These are phyloP conservation scores for Coemansia sp. DNA, from an alignment of 192 early-diverging fungal species.

Conservation along the genomic window DNA sequence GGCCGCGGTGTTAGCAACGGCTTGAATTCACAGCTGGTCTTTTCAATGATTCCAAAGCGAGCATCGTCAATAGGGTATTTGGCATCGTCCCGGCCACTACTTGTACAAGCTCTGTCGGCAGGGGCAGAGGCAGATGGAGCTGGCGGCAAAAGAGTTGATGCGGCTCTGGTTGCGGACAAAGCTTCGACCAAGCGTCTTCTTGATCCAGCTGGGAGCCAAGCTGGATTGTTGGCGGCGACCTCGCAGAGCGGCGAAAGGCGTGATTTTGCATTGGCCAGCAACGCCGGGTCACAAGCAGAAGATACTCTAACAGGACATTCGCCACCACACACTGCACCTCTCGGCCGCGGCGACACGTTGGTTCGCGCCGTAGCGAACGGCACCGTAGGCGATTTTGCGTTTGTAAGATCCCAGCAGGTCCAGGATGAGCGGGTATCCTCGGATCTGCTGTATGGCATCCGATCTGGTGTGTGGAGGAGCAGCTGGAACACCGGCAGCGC, in stretches of 20 bases:
- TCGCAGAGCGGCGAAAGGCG: background rate
- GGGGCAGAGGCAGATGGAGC: background rate
- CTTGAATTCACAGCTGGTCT: slow-evolving; percentile 67
- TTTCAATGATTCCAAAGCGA: slow-evolving; percentile 52
- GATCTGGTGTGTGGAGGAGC: slow-evolving; percentile 37
- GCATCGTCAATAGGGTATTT: slow-evolving; percentile 78
- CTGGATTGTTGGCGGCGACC: background rate
- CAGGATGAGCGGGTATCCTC: slow-evolving; percentile 19
- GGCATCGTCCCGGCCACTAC: slow-evolving; percentile 69
- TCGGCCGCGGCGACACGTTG: slow-evolving; percentile 1
- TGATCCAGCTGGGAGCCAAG: background rate
- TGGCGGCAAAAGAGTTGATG: background rate
- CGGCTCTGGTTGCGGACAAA: no score
- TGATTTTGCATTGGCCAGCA: background rate
- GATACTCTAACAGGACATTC: slow-evolving; percentile 2
- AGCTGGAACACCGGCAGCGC: slow-evolving; percentile 13
- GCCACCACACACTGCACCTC: background rate
- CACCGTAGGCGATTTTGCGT: slow-evolving; percentile 5
- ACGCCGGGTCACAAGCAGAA: background rate
- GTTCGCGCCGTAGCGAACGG: background rate
- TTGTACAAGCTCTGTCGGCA: slow-evolving; percentile 34
- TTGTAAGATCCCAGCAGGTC: slow-evolving; percentile 11
- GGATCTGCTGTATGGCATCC: slow-evolving; percentile 25
- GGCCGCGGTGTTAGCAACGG: slow-evolving; percentile 61
- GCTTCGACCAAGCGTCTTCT: no score